These are phyloP conservation scores for Venturia oleaginea DNA, from an alignment of 2,329 filamentous ascomycete genomes.

Conservation along the genomic window DNA sequence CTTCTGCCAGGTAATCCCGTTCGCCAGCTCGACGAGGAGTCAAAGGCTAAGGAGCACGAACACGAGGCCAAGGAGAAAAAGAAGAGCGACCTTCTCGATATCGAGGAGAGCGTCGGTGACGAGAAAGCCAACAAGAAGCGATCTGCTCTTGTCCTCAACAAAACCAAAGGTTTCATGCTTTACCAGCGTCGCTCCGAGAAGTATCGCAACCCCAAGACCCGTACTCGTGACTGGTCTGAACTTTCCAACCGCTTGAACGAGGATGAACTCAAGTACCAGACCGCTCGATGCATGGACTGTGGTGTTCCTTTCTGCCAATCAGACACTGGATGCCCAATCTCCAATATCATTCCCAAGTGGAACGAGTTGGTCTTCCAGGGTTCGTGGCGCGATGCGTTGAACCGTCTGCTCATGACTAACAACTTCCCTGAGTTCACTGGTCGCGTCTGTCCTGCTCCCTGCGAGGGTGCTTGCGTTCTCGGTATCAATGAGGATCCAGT, in stretches of 20 bases:
- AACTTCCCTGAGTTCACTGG: conserved; percentile 98
- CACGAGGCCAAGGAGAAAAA: conserved; percentile 57
- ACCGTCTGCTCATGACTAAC: conserved; percentile 89
- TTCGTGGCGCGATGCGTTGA: conserved; percentile 86
- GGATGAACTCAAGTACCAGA: conserved; percentile 94
- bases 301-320: conserved; percentile 98
- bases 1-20: conserved; percentile 59
- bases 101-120: conserved; percentile 85
- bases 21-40: conserved; percentile 43
- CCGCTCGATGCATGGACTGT: conserved; percentile 96
- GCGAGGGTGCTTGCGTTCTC: conserved; percentile 89
- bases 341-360: conserved; percentile 97
- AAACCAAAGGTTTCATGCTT: conserved; percentile 96
- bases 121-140: conserved; percentile 81
- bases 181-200: conserved; percentile 89
- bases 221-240: conserved; percentile 90
- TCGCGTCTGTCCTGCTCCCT: conserved; percentile 92
- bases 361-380: conserved; percentile 69
- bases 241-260: conserved; percentile 79
- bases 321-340: conserved; percentile 90
- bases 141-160: conserved; percentile 85
- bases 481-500: conserved; percentile 96
- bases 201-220: conserved; percentile 74
- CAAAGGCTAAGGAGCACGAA: conserved; percentile 46
- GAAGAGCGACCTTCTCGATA: conserved; percentile 63